Evolutionary conservation across 2,329 filamentous ascomycete species (phyloP), one percentile per base, ranked within the genome.

Genomic region (Alternaria conjuncta): DNA sequence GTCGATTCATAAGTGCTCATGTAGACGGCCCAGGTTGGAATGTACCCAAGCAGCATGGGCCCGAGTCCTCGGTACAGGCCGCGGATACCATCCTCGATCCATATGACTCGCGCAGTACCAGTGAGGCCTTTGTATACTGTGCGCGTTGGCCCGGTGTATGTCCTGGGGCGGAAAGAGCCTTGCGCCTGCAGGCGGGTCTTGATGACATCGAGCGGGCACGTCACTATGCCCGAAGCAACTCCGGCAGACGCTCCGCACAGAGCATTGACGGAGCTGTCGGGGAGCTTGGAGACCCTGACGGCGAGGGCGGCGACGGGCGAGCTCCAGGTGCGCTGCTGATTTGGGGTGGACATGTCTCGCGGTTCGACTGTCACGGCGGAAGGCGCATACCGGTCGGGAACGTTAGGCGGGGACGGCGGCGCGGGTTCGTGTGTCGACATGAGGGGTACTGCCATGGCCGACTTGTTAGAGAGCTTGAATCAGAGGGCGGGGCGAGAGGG

Each of bases 101-200:
- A 94, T 68, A 99, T 99, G 6, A 92, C 88, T 56, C 85, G 89
- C 26, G 92, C 94, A 0, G 95, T 98, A 46, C 96, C 96, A 9
- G 96, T 76, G 74, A 99, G 86, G 7, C 96, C 96, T 66, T 91
- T 90, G 79, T 99, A 99, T 54, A 96, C 79, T 20, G 82, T 81
- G 55, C 83, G 85, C 9, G 85, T 78, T n/a, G 83, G 80, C 65
- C 81, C 78, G 26, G 70, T 84, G 78, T 84, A 64, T 81, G 84
- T 72, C 82, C 85, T 76, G 80, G 81, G 69, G 82, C 86, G 70
- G 80, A 97, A 96, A 20, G 93, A 92, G 67, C 95, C 95, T 79
- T 98, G 96, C 15, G 94, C 95, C 80, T 99, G 96, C 64, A 99
- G 83, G 81, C 97, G 98, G 47, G 96, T 99, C 84, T 99, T 99